phyloP scores from a whole-genome alignment of 2,329 filamentous ascomycete species.

The Fusarium humuli region DNA sequence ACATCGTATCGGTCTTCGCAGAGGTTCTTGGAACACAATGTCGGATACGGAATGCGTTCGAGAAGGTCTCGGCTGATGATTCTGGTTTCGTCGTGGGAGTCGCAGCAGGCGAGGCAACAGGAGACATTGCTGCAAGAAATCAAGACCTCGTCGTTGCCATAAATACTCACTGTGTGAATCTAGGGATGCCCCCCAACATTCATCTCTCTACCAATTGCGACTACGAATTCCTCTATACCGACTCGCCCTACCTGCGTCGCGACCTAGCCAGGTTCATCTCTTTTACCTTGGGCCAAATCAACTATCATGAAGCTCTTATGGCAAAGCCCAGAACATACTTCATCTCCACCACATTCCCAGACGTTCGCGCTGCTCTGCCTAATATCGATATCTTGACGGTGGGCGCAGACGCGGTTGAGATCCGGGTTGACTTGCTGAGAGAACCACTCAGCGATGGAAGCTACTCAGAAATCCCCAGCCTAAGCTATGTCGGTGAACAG shows the following conservation, averaged over 20 bases:
- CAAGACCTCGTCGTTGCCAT: conserved; percentile 73
- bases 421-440: conserved; percentile 83
- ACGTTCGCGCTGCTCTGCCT: conserved; percentile 83
- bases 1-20: conserved; percentile 79
- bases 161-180: conserved; percentile 80
- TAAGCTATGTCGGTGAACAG: conserved; percentile 88
- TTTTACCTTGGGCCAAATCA: conserved; percentile 82
- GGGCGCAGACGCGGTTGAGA: conserved; percentile 85
- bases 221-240: conserved; percentile 88
- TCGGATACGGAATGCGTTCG: conserved; percentile 67
- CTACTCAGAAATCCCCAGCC: conserved; percentile 75
- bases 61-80: conserved; percentile 65
- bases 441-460: conserved; percentile 74
- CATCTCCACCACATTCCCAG: conserved; percentile 89
- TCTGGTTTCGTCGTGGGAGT: conserved; percentile 77
- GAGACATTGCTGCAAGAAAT: conserved; percentile 69
- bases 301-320: conserved; percentile 80
- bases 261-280: conserved; percentile 84
- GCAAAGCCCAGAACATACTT: conserved; percentile 84
- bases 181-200: conserved; percentile 75
- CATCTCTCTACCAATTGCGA: conserved; percentile 76
- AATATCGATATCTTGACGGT: conserved; percentile 90
- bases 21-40: conserved; percentile 82
- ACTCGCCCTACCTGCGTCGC: conserved; percentile 76
- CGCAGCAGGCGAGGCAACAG: conserved; percentile 65